These are phyloP conservation scores for Solanum sitiens DNA, from an alignment of 257 asterid species.

Conservation along the genomic window DNA sequence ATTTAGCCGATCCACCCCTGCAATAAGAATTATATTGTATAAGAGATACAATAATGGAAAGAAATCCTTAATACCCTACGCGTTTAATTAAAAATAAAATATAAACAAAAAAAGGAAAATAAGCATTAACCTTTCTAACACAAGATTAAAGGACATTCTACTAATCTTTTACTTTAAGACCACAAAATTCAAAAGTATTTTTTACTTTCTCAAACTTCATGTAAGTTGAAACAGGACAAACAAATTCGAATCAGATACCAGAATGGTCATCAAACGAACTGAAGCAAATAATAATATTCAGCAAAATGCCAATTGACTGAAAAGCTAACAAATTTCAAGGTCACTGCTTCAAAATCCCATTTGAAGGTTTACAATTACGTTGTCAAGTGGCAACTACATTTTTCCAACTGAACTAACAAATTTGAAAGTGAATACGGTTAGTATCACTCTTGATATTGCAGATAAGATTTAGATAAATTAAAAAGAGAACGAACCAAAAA, in stretches of 20 bases:
- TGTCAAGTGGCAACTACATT: too few relatives aligned
- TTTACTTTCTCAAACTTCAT: neutral
- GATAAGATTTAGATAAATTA: neutral
- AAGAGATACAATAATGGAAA: neutral
- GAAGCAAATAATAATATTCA: neutral
- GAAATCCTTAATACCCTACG: neutral
- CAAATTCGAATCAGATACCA: neutral
- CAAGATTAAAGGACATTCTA: neutral
- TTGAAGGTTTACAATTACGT: neutral
- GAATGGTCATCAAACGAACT: neutral
- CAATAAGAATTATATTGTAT: neutral
- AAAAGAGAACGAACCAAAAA: neutral
- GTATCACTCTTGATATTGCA: neutral
- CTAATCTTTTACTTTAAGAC: neutral
- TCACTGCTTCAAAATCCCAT: neutral
- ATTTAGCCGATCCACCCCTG: neutral
- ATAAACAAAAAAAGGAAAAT: neutral
- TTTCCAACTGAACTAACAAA: neutral
- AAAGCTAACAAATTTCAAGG: neutral
- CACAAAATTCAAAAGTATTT: neutral
- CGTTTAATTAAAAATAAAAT: neutral
- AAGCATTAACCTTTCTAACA: neutral
- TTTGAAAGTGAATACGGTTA: neutral
- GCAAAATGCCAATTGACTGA: neutral
- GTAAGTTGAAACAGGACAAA: neutral